These are phyloP conservation scores for Aspergillus neotritici DNA, from an alignment of 2,329 filamentous ascomycete genomes.

Conservation along the genomic window DNA sequence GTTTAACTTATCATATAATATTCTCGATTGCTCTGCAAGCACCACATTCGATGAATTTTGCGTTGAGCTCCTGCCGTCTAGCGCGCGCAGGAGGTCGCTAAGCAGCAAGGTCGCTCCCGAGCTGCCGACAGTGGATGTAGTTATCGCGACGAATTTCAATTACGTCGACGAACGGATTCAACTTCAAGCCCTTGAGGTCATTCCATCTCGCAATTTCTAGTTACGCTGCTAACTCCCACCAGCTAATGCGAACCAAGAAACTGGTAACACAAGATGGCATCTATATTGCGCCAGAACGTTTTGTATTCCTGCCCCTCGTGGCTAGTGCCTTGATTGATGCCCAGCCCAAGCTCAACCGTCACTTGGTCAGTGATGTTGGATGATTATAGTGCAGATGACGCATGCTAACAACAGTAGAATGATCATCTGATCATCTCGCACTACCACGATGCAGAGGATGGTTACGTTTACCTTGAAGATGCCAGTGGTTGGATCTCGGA, in stretches of 20 bases:
- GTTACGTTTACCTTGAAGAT: slow-evolving; percentile 70
- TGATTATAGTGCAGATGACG: background rate
- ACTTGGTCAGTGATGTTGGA: slow-evolving; percentile 30
- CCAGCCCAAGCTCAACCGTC: slow-evolving; percentile 32
- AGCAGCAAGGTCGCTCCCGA: slow-evolving; percentile 36
- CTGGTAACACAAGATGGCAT: slow-evolving; percentile 71
- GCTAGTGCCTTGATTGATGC: slow-evolving; percentile 28
- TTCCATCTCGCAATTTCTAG: background rate
- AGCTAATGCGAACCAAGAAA: slow-evolving; percentile 74
- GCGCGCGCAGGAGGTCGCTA: slow-evolving; percentile 20
- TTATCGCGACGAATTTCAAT: slow-evolving; percentile 77
- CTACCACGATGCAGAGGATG: slow-evolving; percentile 67
- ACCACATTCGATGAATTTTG: slow-evolving; percentile 80
- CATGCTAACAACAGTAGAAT: slow-evolving; percentile 43
- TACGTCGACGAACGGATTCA: slow-evolving; percentile 69
- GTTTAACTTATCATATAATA: slow-evolving; percentile 65
- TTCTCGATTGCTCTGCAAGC: slow-evolving; percentile 65
- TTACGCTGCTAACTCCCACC: slow-evolving; percentile 26
- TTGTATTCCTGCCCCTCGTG: slow-evolving; percentile 74
- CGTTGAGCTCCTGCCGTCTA: slow-evolving; percentile 56
- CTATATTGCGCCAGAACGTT: slow-evolving; percentile 67
- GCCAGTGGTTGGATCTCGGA: slow-evolving; percentile 37
- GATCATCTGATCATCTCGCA: slow-evolving; percentile 87
- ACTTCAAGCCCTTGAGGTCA: slow-evolving; percentile 64
- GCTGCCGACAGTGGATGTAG: slow-evolving; percentile 67